A percentile compares a stretch with the other conserved stretches of the same genome.
phyloP scores from a whole-genome alignment of 2,329 filamentous ascomycete genomes.

The Trichoderma endophyticum region DNA sequence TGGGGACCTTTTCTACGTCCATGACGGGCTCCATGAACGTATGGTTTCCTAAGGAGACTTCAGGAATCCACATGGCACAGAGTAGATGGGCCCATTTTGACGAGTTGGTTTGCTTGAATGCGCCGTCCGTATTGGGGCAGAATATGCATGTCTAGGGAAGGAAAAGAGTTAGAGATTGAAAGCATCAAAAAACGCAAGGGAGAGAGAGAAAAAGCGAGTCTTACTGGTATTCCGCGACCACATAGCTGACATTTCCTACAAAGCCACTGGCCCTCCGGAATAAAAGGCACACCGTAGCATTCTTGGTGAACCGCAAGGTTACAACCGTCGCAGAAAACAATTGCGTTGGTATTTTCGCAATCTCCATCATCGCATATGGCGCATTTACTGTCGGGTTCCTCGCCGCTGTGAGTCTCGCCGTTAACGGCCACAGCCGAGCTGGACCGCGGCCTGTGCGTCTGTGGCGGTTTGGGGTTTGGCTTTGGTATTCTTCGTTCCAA shows the following conservation, averaged over 20 bases:
- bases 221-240: constrained; percentile 80
- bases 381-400: constrained; percentile 96
- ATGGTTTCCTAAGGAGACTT: constrained; percentile 90
- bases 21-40: constrained; percentile 98
- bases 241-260: constrained; percentile 96
- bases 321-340: constrained; percentile 98
- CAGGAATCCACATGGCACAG: constrained; percentile 97
- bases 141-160: constrained; percentile 82
- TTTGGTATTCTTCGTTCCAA: constrained; percentile 96
- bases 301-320: constrained; percentile 97
- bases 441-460: constrained; percentile 87
- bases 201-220: constrained; percentile 28
- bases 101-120: constrained; percentile 96
- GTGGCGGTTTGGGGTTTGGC: constrained; percentile 91
- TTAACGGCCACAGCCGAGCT: constrained; percentile 95
- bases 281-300: constrained; percentile 97
- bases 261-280: constrained; percentile 97
- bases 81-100: constrained; percentile 96
- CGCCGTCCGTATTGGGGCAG: constrained; percentile 94
- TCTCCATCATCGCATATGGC: constrained; percentile 99
- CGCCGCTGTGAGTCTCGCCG: constrained; percentile 76
- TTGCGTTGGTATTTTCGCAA: constrained; percentile 98
- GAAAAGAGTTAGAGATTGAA: neutral
- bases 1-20: constrained; percentile 96
- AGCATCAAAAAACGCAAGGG: neutral